Evolutionary conservation across 225 moss, liverwort and hornwort species (phyloP).

Genomic region (Physcomitrium patens): DNA sequence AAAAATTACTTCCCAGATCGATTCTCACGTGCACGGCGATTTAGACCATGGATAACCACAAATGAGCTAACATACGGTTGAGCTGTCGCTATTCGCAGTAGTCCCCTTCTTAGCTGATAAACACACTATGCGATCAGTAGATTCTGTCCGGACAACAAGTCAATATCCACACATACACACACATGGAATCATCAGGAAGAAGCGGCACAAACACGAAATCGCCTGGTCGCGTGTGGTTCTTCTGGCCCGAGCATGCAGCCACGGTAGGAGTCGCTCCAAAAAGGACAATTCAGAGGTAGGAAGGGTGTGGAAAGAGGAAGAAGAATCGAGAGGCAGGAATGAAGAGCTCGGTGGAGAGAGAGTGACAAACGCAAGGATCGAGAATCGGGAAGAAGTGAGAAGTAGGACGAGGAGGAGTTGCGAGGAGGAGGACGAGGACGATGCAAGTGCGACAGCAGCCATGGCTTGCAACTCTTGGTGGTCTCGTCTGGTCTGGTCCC

Average conservation of each 20-base stretch:
- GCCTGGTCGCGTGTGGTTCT: background rate
- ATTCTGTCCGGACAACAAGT: background rate
- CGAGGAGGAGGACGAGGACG: background rate
- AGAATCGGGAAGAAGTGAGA: constrained; percentile 7
- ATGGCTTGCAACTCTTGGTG: constrained; percentile 25
- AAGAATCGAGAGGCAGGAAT: too few species aligned
- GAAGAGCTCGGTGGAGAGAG: background rate
- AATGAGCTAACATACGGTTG: background rate
- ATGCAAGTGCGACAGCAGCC: constrained; percentile 29
- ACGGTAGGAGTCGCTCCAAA: background rate
- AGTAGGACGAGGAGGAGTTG: background rate
- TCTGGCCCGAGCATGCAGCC: background rate
- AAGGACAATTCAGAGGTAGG: background rate
- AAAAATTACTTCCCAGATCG: background rate
- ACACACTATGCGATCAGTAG: constrained; percentile 9
- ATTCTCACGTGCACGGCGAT: background rate
- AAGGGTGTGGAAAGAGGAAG: constrained; percentile 6
- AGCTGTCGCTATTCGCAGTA: background rate
- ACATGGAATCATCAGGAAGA: constrained; percentile 1
- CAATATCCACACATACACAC: background rate
- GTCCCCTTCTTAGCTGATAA: background rate
- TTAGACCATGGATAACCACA: background rate
- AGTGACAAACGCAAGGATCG: background rate
- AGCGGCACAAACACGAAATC: background rate
- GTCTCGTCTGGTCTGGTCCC: too few species aligned